A percentile compares a stretch with the other conserved stretches of the same genome.
Evolutionary conservation across 2,329 filamentous ascomycete genomes (phyloP).

Genomic region (Hymenoscyphus fructigenus): DNA sequence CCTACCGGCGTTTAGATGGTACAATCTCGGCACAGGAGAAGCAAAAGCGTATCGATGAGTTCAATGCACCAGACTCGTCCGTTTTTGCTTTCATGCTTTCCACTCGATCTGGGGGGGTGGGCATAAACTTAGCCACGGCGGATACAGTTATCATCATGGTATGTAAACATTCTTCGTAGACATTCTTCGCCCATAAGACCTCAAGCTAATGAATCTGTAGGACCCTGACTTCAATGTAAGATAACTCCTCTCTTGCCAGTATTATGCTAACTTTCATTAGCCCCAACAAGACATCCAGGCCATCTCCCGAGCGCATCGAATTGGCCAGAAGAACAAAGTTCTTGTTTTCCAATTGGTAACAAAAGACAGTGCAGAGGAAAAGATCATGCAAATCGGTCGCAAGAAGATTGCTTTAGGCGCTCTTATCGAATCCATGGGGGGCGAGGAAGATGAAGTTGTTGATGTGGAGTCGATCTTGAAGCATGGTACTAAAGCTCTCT

Average conservation of each 20-base stretch:
- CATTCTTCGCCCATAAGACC: constrained; percentile 55
- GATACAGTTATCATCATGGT: constrained; percentile 93
- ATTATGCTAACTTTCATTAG: constrained; percentile 44
- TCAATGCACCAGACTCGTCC: constrained; percentile 79
- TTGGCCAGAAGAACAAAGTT: constrained; percentile 94
- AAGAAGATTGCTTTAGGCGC: constrained; percentile 96
- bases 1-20: constrained; percentile 84
- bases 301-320: constrained; percentile 88
- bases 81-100: constrained; percentile 91
- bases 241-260: background rate
- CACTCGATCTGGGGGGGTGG: constrained; percentile 91
- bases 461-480: constrained; percentile 86
- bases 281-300: constrained; percentile 98
- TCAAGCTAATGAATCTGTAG: constrained; percentile 22
- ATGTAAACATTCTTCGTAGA: constrained; percentile 82
- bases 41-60: constrained; percentile 90
- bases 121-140: constrained; percentile 94
- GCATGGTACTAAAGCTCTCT: constrained; percentile 83
- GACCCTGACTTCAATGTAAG: constrained; percentile 36
- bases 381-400: constrained; percentile 92
- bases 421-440: constrained; percentile 87
- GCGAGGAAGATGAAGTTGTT: constrained; percentile 72
- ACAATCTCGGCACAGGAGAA: constrained; percentile 77
- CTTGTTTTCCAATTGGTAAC: constrained; percentile 95
- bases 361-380: constrained; percentile 84